Percentiles rank a stretch among this genome's conserved stretches.
These are phyloP conservation scores for Citeromyces matritensis DNA, from an alignment of 805 yeast species.

Conservation along the genomic window DNA sequence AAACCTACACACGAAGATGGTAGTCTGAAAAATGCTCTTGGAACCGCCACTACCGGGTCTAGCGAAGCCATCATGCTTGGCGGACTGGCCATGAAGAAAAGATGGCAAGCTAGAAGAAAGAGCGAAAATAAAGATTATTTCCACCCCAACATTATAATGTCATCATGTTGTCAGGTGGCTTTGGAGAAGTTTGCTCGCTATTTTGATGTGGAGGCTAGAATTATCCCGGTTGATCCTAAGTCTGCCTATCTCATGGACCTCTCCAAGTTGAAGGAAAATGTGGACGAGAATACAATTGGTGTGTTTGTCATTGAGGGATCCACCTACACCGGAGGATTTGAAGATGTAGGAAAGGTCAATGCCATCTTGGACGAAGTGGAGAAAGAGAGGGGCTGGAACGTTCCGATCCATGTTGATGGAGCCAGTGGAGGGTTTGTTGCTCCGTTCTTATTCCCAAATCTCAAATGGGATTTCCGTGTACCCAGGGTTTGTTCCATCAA, in stretches of 20 bases:
- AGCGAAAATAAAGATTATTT: conserved; percentile 41
- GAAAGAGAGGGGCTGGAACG: conserved; percentile 43
- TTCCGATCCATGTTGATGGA: conserved; percentile 89
- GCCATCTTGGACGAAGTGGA: conserved; percentile 59
- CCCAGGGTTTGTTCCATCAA: conserved; percentile 74
- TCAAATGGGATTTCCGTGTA: conserved; percentile 72
- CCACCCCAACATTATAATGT: conserved; percentile 82
- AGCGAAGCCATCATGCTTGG: conserved; percentile 91
- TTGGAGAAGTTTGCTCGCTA: conserved; percentile 88
- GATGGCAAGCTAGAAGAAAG: conserved; percentile 61
- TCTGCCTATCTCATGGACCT: conserved; percentile 54
- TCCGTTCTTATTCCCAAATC: conserved; percentile 64
- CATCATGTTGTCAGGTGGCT: conserved; percentile 87
- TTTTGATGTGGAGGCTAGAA: conserved; percentile 79
- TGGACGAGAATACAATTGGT: conserved; percentile 91
- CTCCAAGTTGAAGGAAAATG: conserved; percentile 37
- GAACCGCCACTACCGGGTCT: conserved; percentile 90
- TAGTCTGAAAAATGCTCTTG: conserved; percentile 33
- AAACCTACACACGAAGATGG: conserved; percentile 7
- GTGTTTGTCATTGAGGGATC: conserved; percentile 80
- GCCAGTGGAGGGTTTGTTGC: conserved; percentile 88
- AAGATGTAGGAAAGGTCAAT: conserved; percentile 49
- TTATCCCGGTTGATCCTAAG: conserved; percentile 44
- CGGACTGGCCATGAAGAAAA: conserved; percentile 82
- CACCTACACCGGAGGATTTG: conserved; percentile 89